phyloP scores from a whole-genome alignment of 192 early-diverging fungal genomes.

The Linnemannia zychae region DNA sequence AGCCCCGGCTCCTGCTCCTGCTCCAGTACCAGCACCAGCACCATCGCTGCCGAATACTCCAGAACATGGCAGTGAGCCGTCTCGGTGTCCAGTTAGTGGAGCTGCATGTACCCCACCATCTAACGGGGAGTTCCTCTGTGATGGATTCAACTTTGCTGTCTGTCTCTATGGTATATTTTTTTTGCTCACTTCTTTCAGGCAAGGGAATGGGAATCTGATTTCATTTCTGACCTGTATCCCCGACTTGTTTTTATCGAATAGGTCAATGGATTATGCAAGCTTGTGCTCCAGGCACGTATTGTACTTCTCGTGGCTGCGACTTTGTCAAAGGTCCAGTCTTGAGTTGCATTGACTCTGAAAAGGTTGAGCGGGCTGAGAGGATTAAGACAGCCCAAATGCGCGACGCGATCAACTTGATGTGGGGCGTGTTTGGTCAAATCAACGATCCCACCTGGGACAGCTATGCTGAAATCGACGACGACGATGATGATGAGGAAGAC shows the following conservation, averaged over 20 bases:
- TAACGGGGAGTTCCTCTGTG: not conserved
- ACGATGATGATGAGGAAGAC: not conserved
- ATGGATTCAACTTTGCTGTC: constrained; percentile 19
- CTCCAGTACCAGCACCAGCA: not conserved
- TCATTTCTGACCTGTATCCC: not conserved
- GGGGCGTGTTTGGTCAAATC: constrained; percentile 16
- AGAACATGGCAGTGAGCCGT: not conserved
- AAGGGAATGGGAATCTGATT: not conserved
- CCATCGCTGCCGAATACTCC: not conserved
- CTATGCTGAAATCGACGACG: constrained; percentile 13
- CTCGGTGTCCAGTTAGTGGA: constrained; percentile 11
- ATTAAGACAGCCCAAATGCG: not conserved
- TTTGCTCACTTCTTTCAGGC: not conserved
- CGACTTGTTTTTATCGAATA: too few relatives aligned
- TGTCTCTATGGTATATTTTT: constrained; percentile 22
- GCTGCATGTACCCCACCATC: not conserved
- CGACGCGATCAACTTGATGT: constrained; percentile 23
- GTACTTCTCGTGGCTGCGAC: constrained; percentile 35
- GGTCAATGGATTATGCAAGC: constrained; percentile 14
- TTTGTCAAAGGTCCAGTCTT: constrained; percentile 21
- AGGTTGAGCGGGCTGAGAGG: not conserved
- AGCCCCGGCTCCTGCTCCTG: not conserved
- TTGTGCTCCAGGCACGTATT: constrained; percentile 43
- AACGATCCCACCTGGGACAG: constrained; percentile 18
- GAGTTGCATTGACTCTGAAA: constrained; percentile 24